Evolutionary conservation across 257 asterid species (phyloP), one percentile per base, ranked within the genome.

Genomic region (Nicotiana paniculata): DNA sequence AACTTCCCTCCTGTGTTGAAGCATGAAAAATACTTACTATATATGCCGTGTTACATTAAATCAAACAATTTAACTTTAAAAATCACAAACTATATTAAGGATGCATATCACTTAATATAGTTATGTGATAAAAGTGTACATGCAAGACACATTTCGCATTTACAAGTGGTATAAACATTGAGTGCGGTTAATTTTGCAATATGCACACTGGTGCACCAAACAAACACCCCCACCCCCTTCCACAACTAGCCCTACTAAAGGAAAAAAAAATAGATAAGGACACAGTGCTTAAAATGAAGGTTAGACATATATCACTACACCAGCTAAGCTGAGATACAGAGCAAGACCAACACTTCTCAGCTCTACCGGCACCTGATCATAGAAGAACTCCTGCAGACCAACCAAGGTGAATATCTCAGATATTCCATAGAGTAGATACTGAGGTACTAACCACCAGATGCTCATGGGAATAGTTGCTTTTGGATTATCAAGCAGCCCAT

Each of bases 301-400:
- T 33, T 3, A 33, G 37, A 33, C 5, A 33, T 33, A 33, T 33
- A 33, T 33, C 37, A 33, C 87, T 32, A 84, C n/a, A n/a, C 89
- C 87, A 26, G 75, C 16, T 61, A 86, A 57, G 32, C 89, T 81
- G 12, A 86, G 85, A 37, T 86, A 86, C 9, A 84, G 54, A 62
- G 89, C 81, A 39, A 86, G 82, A n/a, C 89, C 87, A 5, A 80
- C 48, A 39, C 85, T 86, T 82, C 35, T 86, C 76, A 86, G n/a
- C 28, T 77, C 84, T 5, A 35, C 68, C 3, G 89, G 87, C 46
- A 86, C 82, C 80, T 81, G 85, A 77, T 86, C 85, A 39, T 86
- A 86, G 81, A 86, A 84, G 68, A 86, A 86, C 83, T 84, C 87
- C 21, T 86, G 87, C 28, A 86, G 48, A 15, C 89, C 87, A 37